Base-by-base conservation (phyloP, 768 basidiomycete genomes). In the Clathrus columnatus region DNA sequence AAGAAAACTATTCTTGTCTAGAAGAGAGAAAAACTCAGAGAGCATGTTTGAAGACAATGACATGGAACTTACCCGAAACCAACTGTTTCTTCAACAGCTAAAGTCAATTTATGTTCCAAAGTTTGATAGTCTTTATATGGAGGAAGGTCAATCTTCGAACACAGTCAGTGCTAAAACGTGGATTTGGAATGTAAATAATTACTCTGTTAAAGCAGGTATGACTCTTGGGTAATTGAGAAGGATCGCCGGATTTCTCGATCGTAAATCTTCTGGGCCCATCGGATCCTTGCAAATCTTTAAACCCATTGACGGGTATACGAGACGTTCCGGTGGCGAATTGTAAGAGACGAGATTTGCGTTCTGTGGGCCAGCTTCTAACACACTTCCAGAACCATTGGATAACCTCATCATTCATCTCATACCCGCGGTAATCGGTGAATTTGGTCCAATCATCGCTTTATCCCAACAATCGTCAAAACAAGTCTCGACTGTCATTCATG, bases 371-470 rank as follows among this genome's bases (percentile, higher is more conserved):
- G 63, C 86, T 83, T 61, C 91, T 87, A 45, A 99, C 91, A 64
- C 91, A 93, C 73, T 97, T 92, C 96, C 96, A 99, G 85, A 99
- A 99, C 96, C 96, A 99, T 66, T 97, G 92, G 55, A 99, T 94
- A 48, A 94, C 90, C 65, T 95, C 91, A 66, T 95, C 92, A 63
- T 86, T 88, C 71, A 91, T 83, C 71, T 93, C 90, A 66, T 94
- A 95, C 16, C 92, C 95, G 61, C 95, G 86, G 72, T 98, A 98
- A 68, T 98, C 96, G 32, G 96, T 99, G 72, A 94, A 96, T 74
- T 98, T 97, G 66, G 86, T 91, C 96, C 96, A 98, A 68, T 96
- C 95, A 61, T 97, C 93, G 60, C 88, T 90, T 52, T 6, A 17
- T 1, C 11, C 28, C 49, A 48, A 44, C 5, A 58, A 58, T 16